Evolutionary conservation across 306 rosid species (phyloP), one percentile per base, ranked within the genome.

Genomic region (Gleditsia sinensis): DNA sequence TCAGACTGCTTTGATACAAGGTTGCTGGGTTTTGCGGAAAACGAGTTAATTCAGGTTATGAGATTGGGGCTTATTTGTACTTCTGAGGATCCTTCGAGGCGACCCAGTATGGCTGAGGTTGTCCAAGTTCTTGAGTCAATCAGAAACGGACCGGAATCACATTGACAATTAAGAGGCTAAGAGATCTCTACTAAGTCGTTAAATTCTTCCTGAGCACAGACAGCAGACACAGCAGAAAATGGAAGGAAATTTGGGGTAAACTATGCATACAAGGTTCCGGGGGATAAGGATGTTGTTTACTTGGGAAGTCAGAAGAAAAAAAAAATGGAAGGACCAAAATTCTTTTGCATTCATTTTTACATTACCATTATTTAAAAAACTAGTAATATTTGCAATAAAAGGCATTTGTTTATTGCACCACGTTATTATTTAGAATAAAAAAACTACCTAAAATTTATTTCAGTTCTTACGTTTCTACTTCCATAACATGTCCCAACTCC

Each of bases 81-180:
- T 32, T 87, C 98, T 0, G 97, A 92, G 79, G 89, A 77, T 88
- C 92, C 99, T 76, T 80, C 81, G 19, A 95, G 92, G 81, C 86
- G 98, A 80, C 98, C 98, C 46, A 95, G 97, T 88, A 95, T 95
- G 99, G 94, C 93, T 14, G 97, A 95, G 87, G 95, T 90, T 77
- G 93, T 92, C 74, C 99, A 95, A 83, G 93, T 95, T 82, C 99
- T 95, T 12, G 96, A 95, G 80, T 95, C 99, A 48, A 90, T 94
- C 66, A 82, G 96, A 88, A 92, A 90, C 74, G 97, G 98, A 54
- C 74, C 84, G 77, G 98, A 81, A 65, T 82, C 78, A 53, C 80
- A 86, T 84, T 80, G 60, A 62, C 24, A 21, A 66, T 50, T 7
- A 5, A 9, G 3, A 25, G 61, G 7, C 6, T 13, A 21, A 53